Evolutionary conservation across 441 rosid species (phyloP).

Genomic region (Euphorbia schlechtendalii): DNA sequence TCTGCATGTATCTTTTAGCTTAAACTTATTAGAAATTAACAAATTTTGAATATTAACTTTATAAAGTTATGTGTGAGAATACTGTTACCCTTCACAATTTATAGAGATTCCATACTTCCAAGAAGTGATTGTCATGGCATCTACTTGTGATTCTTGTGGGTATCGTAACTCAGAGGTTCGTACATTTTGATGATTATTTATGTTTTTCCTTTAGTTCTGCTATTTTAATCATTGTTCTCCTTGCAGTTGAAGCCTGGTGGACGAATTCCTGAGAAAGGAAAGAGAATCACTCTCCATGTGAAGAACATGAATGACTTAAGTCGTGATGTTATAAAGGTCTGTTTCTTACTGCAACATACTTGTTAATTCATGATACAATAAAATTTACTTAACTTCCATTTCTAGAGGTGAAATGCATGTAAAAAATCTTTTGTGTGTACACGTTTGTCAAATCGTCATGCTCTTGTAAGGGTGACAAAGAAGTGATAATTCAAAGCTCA

Average conservation of each 20-base stretch:
- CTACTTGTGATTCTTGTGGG: slow-evolving; percentile 84
- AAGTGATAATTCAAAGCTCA: neutral
- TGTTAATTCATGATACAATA: neutral
- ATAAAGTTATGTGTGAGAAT: neutral
- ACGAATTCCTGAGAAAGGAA: slow-evolving; percentile 76
- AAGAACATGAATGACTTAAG: slow-evolving; percentile 58
- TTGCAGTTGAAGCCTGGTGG: slow-evolving; percentile 92
- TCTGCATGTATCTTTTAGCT: neutral
- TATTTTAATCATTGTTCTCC: slow-evolving; percentile 14
- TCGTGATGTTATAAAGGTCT: slow-evolving; percentile 95
- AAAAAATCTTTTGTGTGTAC: neutral
- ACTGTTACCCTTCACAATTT: slow-evolving; percentile 40
- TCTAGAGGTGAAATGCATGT: neutral
- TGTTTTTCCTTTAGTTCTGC: slow-evolving; percentile 7
- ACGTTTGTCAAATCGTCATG: neutral
- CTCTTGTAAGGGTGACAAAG: neutral
- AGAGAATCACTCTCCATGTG: slow-evolving; percentile 55
- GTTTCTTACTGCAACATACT: slow-evolving; percentile 4
- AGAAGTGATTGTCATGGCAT: slow-evolving; percentile 98
- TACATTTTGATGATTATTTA: slow-evolving; percentile 8
- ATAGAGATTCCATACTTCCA: slow-evolving; percentile 93
- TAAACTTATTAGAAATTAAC: neutral
- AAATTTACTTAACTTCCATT: neutral
- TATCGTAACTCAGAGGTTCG: slow-evolving; percentile 96
- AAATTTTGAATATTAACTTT: slow-evolving; percentile 1